Evolutionary conservation across 1,284 basidiomycete species (phyloP), one percentile per base, ranked within the genome.

Genomic region (Irpex lacteus): DNA sequence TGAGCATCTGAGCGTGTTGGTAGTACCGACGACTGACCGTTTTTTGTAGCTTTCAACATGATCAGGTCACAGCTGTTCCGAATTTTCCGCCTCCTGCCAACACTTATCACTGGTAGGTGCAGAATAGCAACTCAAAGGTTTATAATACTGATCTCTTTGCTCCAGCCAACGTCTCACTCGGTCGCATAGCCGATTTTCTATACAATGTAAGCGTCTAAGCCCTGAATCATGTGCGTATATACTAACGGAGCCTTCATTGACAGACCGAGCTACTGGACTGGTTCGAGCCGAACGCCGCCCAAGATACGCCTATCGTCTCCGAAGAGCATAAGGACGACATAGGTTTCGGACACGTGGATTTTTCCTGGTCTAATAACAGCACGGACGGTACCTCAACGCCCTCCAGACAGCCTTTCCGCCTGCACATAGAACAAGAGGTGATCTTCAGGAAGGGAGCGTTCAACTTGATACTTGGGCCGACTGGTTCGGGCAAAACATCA

Each of bases 381-480:
- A 62, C 66, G 44, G 72, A 74, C 53, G 76, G 75, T 19, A 63
- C 71, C 9, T 19, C 75, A 26, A 78, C 75, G 5, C 78, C 77
- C 65, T 26, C 71, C 72, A 5, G 72, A 75, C 60, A 80, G 78
- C 68, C 56, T 3, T 88, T 87, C 76, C 76, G 75, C 7, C 77
- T 88, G 9, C 73, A 74, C 2, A 77, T 88, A 53, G 80, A 84
- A 3, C 79, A 76, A 40, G 84, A 88, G 64, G 72, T 90, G 9
- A 71, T 79, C 11, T 90, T 91, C 76, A 80, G 81, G 67, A 80
- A 80, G 58, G 83, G 84, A 11, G 77, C 80, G 64, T 74, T 91
- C 69, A 89, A 88, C 70, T 74, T 91, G 26, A 81, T 91, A 64
- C 80, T 87, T 32, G 89, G 89, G 19, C 85, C 87, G 0, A 85